Percentiles rank a stretch among this genome's conserved stretches.
These are phyloP conservation scores for Cucurbita argyrosperma DNA, from an alignment of 306 rosid species.

Conservation along the genomic window DNA sequence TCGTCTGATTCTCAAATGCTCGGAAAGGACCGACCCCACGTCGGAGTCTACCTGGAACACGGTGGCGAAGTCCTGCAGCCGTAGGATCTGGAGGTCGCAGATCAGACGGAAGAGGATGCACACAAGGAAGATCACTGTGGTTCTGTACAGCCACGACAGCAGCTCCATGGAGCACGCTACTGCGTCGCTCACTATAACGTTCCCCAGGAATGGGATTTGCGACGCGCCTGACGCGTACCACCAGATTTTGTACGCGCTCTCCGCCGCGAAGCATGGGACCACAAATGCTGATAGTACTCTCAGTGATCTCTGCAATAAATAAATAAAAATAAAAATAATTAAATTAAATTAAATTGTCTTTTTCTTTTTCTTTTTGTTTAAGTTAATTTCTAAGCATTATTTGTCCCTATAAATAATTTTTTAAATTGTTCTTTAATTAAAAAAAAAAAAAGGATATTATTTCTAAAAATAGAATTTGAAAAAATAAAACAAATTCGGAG, in stretches of 20 bases:
- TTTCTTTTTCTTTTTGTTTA: background rate
- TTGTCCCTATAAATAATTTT: too few species aligned
- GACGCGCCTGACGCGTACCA: conserved; percentile 87
- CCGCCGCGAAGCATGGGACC: conserved; percentile 49
- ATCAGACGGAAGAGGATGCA: conserved; percentile 82
- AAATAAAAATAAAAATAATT: background rate
- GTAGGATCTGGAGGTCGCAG: conserved; percentile 77
- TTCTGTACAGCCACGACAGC: conserved; percentile 71
- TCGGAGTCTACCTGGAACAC: conserved; percentile 63
- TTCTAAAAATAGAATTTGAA: background rate
- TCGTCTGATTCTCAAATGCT: conserved; percentile 70
- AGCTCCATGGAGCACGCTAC: conserved; percentile 66
- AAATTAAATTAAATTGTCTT: background rate
- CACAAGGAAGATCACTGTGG: conserved; percentile 52
- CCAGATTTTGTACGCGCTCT: conserved; percentile 86
- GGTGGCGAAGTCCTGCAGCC: conserved; percentile 54
- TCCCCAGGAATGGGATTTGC: conserved; percentile 62
- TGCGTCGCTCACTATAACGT: conserved; percentile 42
- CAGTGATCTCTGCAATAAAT: conserved; percentile 41
- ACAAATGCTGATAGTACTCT: conserved; percentile 38
- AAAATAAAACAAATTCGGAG: background rate
- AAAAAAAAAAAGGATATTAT: too few species aligned
- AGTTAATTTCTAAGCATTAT: too few species aligned
- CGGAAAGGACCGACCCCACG: conserved; percentile 55
- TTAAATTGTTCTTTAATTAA: too few species aligned